Base-by-base conservation (phyloP, 352 stramenopile genomes). In the Globisporangium echinulatum region DNA sequence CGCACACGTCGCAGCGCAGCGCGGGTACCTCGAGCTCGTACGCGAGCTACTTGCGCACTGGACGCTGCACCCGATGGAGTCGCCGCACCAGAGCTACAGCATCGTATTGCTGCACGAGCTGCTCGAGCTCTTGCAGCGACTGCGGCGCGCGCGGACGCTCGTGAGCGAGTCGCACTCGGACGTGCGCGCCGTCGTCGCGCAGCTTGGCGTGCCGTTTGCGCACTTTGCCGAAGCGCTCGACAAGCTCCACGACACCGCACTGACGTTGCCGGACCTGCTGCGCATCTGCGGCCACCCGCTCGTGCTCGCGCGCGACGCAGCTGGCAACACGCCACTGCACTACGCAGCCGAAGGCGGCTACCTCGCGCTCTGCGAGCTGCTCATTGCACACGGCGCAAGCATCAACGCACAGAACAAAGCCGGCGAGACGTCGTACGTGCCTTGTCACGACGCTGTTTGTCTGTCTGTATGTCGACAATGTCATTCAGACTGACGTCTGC, bases 341-440 rank as follows among this genome's bases (percentile, higher is more conserved):
- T 91, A 89, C 39, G 81, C 83, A 2, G 81, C 83, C 3, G 83
- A 92, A 67, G 83, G 81, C 2, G 83, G 83, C 0, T 88, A 91
- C 52, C 67, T 92, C 17, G 67, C 74, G 6, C 54, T 92, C 8
- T 92, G 79, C 9, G 56, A 84, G 40, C 52, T 91, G 13, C 51
- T 92, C 17, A 70, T 92, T 13, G 61, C 75, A 36, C 69, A 85
- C 54, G 81, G 83, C 13, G 81, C 81, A 5, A 83, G 87, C 47
- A 88, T 92, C 52, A 90, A 91, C 36, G 79, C 70, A 15, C 83
- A 90, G 59, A 92, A 91, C 71, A 82, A 85, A 57, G 71, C 79
- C 6, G 83, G 81, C 38, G 81, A 92, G 59, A 91, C 83, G 15
- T 79, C 83, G 83, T 90, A 78, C 9, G 77, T 55, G 36, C 25